Conservation (phyloP, 2,329 filamentous ascomycete genomes). For the Penicillium crustosum region DNA sequence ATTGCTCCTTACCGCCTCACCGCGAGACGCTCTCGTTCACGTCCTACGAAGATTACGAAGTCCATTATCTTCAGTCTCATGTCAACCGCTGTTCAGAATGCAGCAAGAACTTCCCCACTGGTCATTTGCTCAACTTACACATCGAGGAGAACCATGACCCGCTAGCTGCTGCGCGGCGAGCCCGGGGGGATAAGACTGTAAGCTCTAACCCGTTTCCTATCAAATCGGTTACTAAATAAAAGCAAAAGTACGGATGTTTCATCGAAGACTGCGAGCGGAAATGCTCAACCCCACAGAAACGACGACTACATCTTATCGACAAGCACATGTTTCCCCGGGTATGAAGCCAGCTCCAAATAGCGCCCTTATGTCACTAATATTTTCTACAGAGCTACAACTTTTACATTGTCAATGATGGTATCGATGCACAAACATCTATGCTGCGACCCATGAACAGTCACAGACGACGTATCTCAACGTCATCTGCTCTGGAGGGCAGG, state of each 20-base stretch:
- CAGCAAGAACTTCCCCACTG: conserved; percentile 81
- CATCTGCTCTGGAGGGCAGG: conserved; percentile 36
- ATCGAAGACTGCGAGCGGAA: conserved; percentile 83
- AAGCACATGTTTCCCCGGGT: conserved; percentile 85
- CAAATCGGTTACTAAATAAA: neutral
- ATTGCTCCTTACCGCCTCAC: conserved; percentile 80
- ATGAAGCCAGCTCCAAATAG: conserved; percentile 12
- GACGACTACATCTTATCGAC: conserved; percentile 84
- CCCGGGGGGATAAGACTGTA: conserved; percentile 83
- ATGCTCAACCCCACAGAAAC: conserved; percentile 79
- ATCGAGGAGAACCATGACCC: conserved; percentile 91
- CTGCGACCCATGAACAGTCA: conserved; percentile 51
- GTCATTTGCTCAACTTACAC: conserved; percentile 76
- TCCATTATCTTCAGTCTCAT: conserved; percentile 79
- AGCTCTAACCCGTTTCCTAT: conserved; percentile 26
- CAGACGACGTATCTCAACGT: conserved; percentile 37
- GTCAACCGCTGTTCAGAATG: conserved; percentile 84
- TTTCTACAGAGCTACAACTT: conserved; percentile 73
- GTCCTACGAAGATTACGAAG: conserved; percentile 77
- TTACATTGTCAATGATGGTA: conserved; percentile 80
- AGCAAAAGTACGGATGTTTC: conserved; percentile 75
- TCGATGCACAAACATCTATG: conserved; percentile 79
- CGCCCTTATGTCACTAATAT: neutral
- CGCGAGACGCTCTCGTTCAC: conserved; percentile 67
- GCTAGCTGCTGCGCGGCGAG: conserved; percentile 67